Evolutionary conservation across 306 rosid species (phyloP).

Genomic region (Vicia faba): DNA sequence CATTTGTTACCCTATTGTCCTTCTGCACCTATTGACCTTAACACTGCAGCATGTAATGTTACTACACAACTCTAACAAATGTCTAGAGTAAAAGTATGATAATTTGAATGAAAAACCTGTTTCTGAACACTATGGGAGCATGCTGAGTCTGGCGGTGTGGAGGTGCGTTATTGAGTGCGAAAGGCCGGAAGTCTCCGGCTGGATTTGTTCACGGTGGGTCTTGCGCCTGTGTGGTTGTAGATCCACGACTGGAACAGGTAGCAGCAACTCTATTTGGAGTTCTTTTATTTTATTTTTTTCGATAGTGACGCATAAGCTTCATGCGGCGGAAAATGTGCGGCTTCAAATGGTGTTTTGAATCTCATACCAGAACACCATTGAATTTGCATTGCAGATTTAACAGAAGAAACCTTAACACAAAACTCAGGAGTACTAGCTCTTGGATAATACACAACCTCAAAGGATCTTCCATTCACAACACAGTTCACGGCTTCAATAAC

Average conservation of each 20-base stretch:
- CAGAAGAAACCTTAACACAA: conserved; percentile 71
- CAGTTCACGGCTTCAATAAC: conserved; percentile 73
- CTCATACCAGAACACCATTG: conserved; percentile 91
- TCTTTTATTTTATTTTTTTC: no score
- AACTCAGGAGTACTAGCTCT: conserved; percentile 87
- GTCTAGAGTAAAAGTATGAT: conserved; percentile 28
- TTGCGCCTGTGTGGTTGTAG: no score
- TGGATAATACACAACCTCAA: conserved; percentile 87
- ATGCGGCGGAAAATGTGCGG: no score
- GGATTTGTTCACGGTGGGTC: no score
- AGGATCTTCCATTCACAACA: conserved; percentile 73
- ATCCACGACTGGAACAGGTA: no score
- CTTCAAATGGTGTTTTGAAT: conserved; percentile 96
- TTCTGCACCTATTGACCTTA: conserved; percentile 38
- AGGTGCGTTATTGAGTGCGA: no score
- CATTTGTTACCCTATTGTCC: conserved; percentile 10
- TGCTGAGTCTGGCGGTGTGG: conserved; percentile 41
- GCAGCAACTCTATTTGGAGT: no score
- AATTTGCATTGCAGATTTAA: conserved; percentile 75
- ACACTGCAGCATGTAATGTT: conserved; percentile 37
- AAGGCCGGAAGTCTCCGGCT: no score
- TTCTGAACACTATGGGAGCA: conserved; percentile 35
- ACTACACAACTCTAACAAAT: conserved; percentile 20
- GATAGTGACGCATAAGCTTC: no score
- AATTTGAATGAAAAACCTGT: conserved; percentile 14